Evolutionary conservation across 768 basidiomycete genomes (phyloP), one percentile per base, ranked within the genome.

Genomic region (Amanita pseudoporphyria): DNA sequence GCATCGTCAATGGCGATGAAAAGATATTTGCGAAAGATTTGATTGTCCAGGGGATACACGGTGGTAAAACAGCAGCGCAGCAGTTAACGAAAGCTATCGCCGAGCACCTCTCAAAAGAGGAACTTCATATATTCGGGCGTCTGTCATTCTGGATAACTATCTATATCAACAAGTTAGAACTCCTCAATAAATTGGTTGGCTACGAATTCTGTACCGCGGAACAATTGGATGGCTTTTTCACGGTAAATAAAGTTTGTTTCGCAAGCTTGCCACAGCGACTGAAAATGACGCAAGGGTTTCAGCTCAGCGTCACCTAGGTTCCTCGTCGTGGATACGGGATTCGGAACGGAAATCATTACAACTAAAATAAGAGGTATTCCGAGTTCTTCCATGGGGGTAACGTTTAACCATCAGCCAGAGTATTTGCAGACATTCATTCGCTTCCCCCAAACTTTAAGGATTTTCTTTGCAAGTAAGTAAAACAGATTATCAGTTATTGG

Each of bases 111-210:
- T 70, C 79, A 46, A 70, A 68, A 56, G 79, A 86, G 59, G 78
- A 76, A 45, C 66, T 80, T 44, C 77, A 78, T 47, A 70, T 76
- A 49, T 74, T 78, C 51, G 80, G 78, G 26, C 73, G 80, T 7
- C 70, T 85, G 35, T 84, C 84, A 22, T 85, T 87, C 62, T 87
- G 83, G 84, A 76, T 85, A 44, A 78, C 78, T 38, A 62, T 88
- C 53, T 87, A 79, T 67, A 75, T 78, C 65, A 85, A 84, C 70
- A 82, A 76, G 64, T 58, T 65, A 47, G 74, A 74, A 28, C 65
- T 84, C 39, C 60, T 72, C 9, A 74, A 77, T 45, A 64, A 66
- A 44, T 71, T 85, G 32, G 63, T 74, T 49, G 67, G 65, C 28
- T 71, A 75, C 56, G 71, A 73, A 45, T 62, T 81, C 46, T 87